Evolutionary conservation across 2,329 filamentous ascomycete genomes (phyloP).

Genomic region (Chaetomium globosum): DNA sequence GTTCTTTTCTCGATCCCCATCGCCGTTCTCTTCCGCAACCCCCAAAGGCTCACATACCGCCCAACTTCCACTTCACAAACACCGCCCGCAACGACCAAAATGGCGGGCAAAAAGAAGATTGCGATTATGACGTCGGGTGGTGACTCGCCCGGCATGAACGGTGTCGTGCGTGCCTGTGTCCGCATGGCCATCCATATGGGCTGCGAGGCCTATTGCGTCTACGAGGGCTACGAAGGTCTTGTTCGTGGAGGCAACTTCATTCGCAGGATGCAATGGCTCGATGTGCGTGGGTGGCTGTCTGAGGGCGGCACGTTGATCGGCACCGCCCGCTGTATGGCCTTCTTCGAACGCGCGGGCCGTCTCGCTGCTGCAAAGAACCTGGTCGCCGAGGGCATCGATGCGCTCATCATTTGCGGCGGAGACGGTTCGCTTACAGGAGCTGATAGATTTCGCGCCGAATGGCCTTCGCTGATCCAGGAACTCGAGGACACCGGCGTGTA

Average conservation of each 20-base stretch:
- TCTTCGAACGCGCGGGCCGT: conserved; percentile 85
- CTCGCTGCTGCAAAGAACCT: conserved; percentile 90
- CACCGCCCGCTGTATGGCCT: conserved; percentile 88
- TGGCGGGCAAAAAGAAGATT: conserved; percentile 66
- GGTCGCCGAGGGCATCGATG: conserved; percentile 89
- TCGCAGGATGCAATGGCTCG: conserved; percentile 83
- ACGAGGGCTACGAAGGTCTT: conserved; percentile 94
- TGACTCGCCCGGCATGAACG: conserved; percentile 95
- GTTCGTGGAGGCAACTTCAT: conserved; percentile 89
- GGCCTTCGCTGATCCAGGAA: conserved; percentile 85
- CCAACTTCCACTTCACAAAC: conserved; percentile 8
- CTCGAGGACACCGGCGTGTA: conserved; percentile 75
- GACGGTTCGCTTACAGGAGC: conserved; percentile 95
- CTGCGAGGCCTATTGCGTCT: conserved; percentile 78
- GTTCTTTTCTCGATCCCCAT: conserved; percentile 32
- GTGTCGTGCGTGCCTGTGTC: conserved; percentile 84
- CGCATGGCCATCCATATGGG: conserved; percentile 85
- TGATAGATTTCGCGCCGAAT: conserved; percentile 88
- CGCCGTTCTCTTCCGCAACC: conserved; percentile 28
- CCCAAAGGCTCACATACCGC: conserved; percentile 16
- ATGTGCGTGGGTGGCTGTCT: conserved; percentile 90
- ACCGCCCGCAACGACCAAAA: conserved; percentile 35
- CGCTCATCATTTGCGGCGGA: conserved; percentile 93
- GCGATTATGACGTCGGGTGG: conserved; percentile 93
- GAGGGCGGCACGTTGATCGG: conserved; percentile 96